These are phyloP conservation scores for Pezicula carpinea DNA, from an alignment of 2,329 filamentous ascomycete species.

Conservation along the genomic window DNA sequence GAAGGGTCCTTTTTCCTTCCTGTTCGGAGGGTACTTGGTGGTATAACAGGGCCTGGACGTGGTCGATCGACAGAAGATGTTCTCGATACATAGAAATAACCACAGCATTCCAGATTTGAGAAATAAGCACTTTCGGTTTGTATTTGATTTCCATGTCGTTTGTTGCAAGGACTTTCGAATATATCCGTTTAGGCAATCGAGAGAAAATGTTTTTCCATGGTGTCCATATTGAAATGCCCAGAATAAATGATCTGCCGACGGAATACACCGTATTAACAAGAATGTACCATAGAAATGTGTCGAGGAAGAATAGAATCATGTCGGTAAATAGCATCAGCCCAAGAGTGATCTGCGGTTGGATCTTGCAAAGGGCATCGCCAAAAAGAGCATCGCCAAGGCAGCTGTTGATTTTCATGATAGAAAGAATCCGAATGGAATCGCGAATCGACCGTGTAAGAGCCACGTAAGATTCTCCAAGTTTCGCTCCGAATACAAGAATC, in stretches of 20 bases:
- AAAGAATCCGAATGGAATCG: slow-evolving; percentile 87
- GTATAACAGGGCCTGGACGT: slow-evolving; percentile 97
- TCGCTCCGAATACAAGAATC: slow-evolving; percentile 83
- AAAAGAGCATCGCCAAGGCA: slow-evolving; percentile 77
- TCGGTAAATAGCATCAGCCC: slow-evolving; percentile 92
- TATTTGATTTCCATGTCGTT: slow-evolving; percentile 99
- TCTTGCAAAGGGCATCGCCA: slow-evolving; percentile 61
- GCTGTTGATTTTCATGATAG: slow-evolving; percentile 71
- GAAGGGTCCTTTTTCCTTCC: slow-evolving; percentile 92
- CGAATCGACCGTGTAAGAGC: slow-evolving; percentile 90
- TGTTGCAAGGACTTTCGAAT: slow-evolving; percentile 94
- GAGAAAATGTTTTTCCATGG: slow-evolving; percentile 99
- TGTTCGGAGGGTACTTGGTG: slow-evolving; percentile 98
- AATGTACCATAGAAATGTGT: slow-evolving; percentile 98
- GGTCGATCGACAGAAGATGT: slow-evolving; percentile 93
- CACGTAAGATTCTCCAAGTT: slow-evolving; percentile 89
- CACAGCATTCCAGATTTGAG: slow-evolving; percentile 98
- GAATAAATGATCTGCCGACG: slow-evolving; percentile 91
- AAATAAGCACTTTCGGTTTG: slow-evolving; percentile 98
- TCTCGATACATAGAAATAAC: slow-evolving; percentile 99
- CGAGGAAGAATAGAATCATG: slow-evolving; percentile 94
- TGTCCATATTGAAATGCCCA: slow-evolving; percentile 97
- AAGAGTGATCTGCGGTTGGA: slow-evolving; percentile 79
- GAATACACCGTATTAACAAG: slow-evolving; percentile 91
- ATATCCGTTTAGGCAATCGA: slow-evolving; percentile 95